These are phyloP conservation scores for Eutrema japonicum DNA, from an alignment of 345 rosid species.

Conservation along the genomic window DNA sequence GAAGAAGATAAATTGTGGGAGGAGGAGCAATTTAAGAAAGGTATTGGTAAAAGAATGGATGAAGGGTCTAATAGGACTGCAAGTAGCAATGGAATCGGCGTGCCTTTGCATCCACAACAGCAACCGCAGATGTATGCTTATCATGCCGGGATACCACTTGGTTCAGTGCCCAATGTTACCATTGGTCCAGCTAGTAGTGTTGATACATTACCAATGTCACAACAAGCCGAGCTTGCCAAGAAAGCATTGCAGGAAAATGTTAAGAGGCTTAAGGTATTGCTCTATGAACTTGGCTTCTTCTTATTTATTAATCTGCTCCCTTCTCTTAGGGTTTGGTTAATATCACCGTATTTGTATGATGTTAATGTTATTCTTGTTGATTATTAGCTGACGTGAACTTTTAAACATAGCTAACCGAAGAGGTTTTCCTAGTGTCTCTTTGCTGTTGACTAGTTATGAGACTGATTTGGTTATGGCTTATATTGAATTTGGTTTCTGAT, in stretches of 20 bases:
- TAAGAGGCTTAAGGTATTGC: constrained; percentile 66
- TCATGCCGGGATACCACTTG: constrained; percentile 40
- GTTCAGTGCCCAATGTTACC: constrained; percentile 45
- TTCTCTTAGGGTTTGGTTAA: constrained; percentile 11
- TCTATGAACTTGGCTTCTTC: constrained; percentile 29
- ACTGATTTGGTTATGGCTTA: constrained; percentile 9
- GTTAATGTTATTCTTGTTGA: constrained; percentile 20
- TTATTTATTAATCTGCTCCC: not conserved
- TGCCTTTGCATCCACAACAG: constrained; percentile 40
- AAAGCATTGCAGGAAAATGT: constrained; percentile 67
- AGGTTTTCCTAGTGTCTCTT: constrained; percentile 7
- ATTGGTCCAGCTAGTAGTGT: constrained; percentile 54
- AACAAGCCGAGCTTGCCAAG: constrained; percentile 76
- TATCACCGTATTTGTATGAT: constrained; percentile 1
- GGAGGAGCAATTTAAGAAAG: constrained; percentile 92
- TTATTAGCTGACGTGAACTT: constrained; percentile 15
- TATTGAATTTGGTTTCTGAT: constrained; percentile 25
- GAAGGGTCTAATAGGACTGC: constrained; percentile 54
- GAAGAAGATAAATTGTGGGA: constrained; percentile 92
- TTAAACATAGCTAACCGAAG: not conserved
- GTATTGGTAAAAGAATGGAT: constrained; percentile 83
- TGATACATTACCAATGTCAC: constrained; percentile 64
- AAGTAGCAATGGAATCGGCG: constrained; percentile 39
- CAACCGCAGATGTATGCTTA: constrained; percentile 51
- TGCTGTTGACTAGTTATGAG: constrained; percentile 17